Evolutionary conservation across 352 stramenopile species (phyloP), one percentile per base, ranked within the genome.

Genomic region (Phytophthora sansomeana): DNA sequence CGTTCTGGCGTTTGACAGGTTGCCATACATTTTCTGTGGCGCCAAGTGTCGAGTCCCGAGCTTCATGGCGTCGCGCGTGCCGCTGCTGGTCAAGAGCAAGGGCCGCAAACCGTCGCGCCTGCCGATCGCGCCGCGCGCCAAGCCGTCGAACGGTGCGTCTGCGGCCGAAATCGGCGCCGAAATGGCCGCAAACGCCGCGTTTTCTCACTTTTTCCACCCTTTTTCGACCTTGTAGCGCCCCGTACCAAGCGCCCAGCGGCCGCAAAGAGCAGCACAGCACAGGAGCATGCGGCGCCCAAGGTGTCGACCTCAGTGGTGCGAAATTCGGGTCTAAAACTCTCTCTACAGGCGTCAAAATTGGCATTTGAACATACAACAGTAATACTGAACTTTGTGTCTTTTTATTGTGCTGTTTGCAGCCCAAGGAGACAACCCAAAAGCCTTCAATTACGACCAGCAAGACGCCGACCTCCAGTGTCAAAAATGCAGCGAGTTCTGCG

Each of bases 21-120:
- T n/a, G 54, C 66, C 66, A 69, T 77, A 70, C 63, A 67, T 74
- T 69, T 59, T 56, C 57, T 50, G 30, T 35, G 19, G 32, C 38
- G n/a, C n/a, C 51, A 60, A 68, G 67, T 67, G 53, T 33, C 21
- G n/a, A 21, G 43, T 41, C 9, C 39, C 7, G 6, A 24, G 53
- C 68, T 58, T 30, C 41, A 87, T 87, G 78, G 74, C 78, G 26
- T 90, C 83, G 49, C 87, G 87, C 29, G 87, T 95, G 46, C 87
- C 87, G 65, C 77, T 95, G 54, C 67, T 95, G 36, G 71, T 91
- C 10, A 87, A 87, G 59, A 87, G 80, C 67, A 91, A 91, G 50
- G 63, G 74, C 43, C 80, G 85, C 61, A 93, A 93, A 69, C 78
- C 83, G 1, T 84, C 82, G 49, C 82, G 86, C 2, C 58, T 90